Base-by-base conservation (phyloP, 768 basidiomycete genomes). In the Tulasnella sp. region DNA sequence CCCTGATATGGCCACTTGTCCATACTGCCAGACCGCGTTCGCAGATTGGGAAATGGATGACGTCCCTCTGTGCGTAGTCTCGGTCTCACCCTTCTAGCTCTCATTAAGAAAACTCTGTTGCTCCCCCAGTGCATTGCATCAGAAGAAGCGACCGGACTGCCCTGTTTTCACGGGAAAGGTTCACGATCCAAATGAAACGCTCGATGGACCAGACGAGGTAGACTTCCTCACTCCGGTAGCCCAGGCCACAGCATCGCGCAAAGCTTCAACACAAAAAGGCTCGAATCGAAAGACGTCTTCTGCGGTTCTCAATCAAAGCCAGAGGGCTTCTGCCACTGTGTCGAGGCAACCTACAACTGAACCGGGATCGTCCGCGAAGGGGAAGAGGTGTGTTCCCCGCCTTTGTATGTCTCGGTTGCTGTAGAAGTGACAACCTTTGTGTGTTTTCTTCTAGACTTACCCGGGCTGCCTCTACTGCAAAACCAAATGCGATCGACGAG, bases 11-110 rank as follows among this genome's bases (percentile, higher is more conserved):
- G 94, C 90, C 0, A 91, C 91, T 0, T 99, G 96, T 84, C 86
- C 95, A 5, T 95, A 95, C 82, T 99, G 96, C 83, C 87, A 91
- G 67, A 86, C 91, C 44, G 87, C 90, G 1, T 88, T 97, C 3
- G 90, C 91, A 76, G 94, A 93, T 0, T 99, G 96, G 96, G 93
- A 95, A 61, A 85, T 87, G 39, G 89, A 89, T 18, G 96, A 99
- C 83, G 91, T 96, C 84, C 96, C 96, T 18, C 83, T 91, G 96
- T 98, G 84, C 78, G 93, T 85, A 23, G n/a, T 13, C 75, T 23
- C 26, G 29, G 16, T 67, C 32, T 70, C 15, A 44, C 11, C 42
- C 15, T 5, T 15, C 46, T 39, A 32, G 18, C 9, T 39, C 26
- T 40, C 29, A 46, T 32, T 71, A 57, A 20, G 37, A 1, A 9